Conservation (phyloP, 176 grass and related monocot species). For the Ampelocalamus luodianensis region DNA sequence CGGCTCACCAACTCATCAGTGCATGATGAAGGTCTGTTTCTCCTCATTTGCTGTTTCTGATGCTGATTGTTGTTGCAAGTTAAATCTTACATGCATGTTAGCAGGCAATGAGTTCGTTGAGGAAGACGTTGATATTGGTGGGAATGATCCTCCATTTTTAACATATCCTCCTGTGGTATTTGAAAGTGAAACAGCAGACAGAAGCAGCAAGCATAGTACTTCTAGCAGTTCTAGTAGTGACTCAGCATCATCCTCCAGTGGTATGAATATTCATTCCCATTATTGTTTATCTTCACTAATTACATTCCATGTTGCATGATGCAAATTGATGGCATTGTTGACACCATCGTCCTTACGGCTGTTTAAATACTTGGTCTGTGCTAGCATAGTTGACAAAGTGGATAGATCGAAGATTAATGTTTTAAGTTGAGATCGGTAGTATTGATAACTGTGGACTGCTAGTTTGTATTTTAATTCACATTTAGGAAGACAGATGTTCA, state of each 20-base stretch:
- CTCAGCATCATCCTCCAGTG: constrained; percentile 83
- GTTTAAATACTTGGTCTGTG: constrained; percentile 10
- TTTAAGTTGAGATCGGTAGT: constrained; percentile 5
- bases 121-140: constrained; percentile 90
- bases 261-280: constrained; percentile 53
- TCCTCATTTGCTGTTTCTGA: constrained; percentile 27
- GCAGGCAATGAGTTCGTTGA: constrained; percentile 75
- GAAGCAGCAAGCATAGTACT: constrained; percentile 78
- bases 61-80: constrained; percentile 9
- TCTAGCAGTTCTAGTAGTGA: constrained; percentile 90
- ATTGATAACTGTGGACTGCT: background rate
- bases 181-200: constrained; percentile 72
- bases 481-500: background rate
- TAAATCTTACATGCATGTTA: constrained; percentile 34
- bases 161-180: constrained; percentile 76
- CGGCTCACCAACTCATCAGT: constrained; percentile 69
- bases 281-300: constrained; percentile 31
- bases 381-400: constrained; percentile 28
- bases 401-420: background rate
- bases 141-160: constrained; percentile 78
- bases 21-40: constrained; percentile 71
- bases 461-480: constrained; percentile 28
- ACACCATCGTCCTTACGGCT: background rate
- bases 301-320: constrained; percentile 13
- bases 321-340: constrained; percentile 10